phyloP scores from a whole-genome alignment of 768 basidiomycete genomes.

The Lactarius pseudohatsudake region DNA sequence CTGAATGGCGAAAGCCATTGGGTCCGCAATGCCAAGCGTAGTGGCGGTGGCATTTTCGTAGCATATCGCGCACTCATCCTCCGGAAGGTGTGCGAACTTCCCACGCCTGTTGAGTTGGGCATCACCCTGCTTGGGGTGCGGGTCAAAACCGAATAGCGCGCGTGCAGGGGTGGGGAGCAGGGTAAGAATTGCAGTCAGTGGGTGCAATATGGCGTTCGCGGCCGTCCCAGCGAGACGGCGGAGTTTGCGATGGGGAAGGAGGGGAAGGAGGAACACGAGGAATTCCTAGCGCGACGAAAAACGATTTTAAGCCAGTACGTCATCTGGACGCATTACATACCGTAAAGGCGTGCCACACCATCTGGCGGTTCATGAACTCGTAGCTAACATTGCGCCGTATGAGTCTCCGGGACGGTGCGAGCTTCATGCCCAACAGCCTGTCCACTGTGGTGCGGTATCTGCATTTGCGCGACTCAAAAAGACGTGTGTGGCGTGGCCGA shows the following conservation, averaged over 20 bases:
- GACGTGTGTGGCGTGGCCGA: not conserved
- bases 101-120: slow-evolving; percentile 40
- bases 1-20: slow-evolving; percentile 40
- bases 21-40: slow-evolving; percentile 54
- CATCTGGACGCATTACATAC: slow-evolving; percentile 45
- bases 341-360: slow-evolving; percentile 99
- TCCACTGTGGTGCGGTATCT: slow-evolving; percentile 88
- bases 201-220: slow-evolving; percentile 34
- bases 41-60: slow-evolving; percentile 66
- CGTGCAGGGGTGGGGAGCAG: slow-evolving; percentile 39
- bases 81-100: slow-evolving; percentile 66
- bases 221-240: slow-evolving; percentile 49
- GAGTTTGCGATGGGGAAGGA: slow-evolving; percentile 68
- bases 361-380: slow-evolving; percentile 98
- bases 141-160: slow-evolving; percentile 28
- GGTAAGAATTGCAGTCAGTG: slow-evolving; percentile 30
- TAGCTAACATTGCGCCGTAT: slow-evolving; percentile 87
- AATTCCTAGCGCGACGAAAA: slow-evolving; percentile 67
- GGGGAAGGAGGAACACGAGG: slow-evolving; percentile 85
- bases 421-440: slow-evolving; percentile 68
- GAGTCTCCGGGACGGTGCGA: slow-evolving; percentile 68
- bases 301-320: not conserved
- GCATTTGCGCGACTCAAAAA: not conserved
- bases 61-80: slow-evolving; percentile 88
- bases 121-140: not conserved